Base-by-base conservation (phyloP, 1,284 basidiomycete genomes). In the Naganishia sp. region DNA sequence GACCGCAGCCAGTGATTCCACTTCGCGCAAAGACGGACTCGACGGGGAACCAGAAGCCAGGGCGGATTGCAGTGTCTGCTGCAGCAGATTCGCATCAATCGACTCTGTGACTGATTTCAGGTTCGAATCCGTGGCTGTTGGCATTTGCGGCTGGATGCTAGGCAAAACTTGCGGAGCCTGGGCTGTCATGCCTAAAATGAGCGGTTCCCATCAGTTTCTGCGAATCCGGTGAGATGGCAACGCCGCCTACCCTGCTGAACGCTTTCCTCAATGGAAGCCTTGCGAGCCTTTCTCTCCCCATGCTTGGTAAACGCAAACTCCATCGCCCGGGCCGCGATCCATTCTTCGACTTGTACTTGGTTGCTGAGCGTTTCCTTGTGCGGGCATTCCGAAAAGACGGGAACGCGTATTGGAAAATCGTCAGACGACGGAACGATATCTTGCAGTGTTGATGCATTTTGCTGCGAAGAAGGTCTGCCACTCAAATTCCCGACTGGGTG, bases 261-360 rank as follows among this genome's bases (percentile, higher is more conserved):
- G 21, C 5, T 23, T 23, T 55, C 53, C n/a, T 55, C 18, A 6
- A 6, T 3, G 7, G 10, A n/a, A 25, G 15, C 15, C 15, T 31
- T 57, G 21, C 25, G 11, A 28, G 57, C 6, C 57, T 50, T 50
- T 18, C 57, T 7, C 48, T 61, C 57, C 13, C 57, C 57, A 25
- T 61, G 57, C 48, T 42, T 39, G 13, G 57, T 61, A 42, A 61
- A 61, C 18, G 57, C 57, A 43, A 61, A 61, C 48, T 61, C 57
- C 48, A 61, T 25, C 33, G 57, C 57, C n/a, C 57, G 31, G 5
- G 33, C 23, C 21, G 25, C 48, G 1, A 61, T 42, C 57, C 57
- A 61, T 10, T 61, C 57, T 23, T 50, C 57, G 36, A 50, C 57
- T 25, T 61, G 57, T 23, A n/a, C 46, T n/a, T 61, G 46, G 11